Conservation (phyloP, 2,329 filamentous ascomycete genomes). For the Pseudogymnoascus sp. region DNA sequence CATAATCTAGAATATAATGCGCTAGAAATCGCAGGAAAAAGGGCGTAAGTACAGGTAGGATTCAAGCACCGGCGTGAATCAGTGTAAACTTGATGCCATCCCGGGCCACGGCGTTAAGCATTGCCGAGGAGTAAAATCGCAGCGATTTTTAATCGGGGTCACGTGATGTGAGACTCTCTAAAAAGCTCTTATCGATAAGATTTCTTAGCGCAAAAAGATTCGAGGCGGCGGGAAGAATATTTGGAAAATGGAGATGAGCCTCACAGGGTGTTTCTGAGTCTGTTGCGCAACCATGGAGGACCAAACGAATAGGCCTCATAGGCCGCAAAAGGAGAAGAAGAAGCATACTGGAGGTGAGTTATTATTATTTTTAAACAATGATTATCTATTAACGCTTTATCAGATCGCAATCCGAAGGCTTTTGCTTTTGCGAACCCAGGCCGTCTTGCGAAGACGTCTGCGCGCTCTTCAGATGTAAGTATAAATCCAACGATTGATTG, state of each 20-base stretch:
- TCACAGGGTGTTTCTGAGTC: conserved; percentile 4
- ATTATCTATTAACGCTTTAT: conserved; percentile 12
- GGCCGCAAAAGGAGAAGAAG: conserved; percentile 86
- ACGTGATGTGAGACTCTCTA: not conserved
- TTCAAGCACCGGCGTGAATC: not conserved
- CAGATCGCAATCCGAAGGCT: conserved; percentile 31
- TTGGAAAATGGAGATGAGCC: conserved; percentile 8
- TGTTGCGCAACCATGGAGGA: conserved; percentile 56
- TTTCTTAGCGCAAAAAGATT: conserved; percentile 8
- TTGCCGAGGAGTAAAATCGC: conserved; percentile 1
- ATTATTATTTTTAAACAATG: not conserved
- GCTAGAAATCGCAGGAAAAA: not conserved
- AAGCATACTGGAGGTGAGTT: conserved; percentile 53
- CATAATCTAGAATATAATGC: not conserved
- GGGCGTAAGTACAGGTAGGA: not conserved
- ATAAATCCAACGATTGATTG: conserved; percentile 8
- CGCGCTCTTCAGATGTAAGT: conserved; percentile 46
- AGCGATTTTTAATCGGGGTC: not conserved
- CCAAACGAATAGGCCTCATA: conserved; percentile 77
- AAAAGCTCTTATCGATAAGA: conserved; percentile 9
- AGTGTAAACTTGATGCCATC: not conserved
- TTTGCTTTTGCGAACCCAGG: conserved; percentile 31
- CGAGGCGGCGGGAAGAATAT: conserved; percentile 3
- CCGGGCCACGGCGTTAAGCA: not conserved
- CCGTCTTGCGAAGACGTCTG: conserved; percentile 33